These are phyloP conservation scores for Capsicum baccatum DNA, from an alignment of 257 asterid species.

Conservation along the genomic window DNA sequence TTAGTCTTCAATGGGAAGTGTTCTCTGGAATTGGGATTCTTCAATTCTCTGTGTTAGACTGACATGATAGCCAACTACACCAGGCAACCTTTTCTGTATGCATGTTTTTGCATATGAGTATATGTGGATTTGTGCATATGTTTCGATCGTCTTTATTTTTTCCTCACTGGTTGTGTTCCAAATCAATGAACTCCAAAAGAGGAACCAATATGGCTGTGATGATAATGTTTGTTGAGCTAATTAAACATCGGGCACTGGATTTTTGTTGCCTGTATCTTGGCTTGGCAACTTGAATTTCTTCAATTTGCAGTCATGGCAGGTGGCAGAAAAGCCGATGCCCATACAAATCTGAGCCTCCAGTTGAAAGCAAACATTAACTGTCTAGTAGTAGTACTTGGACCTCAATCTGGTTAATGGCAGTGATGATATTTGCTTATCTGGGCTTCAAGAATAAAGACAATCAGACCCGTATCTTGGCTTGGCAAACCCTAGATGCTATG, in stretches of 20 bases:
- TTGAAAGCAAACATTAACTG: neutral
- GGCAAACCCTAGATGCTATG: constrained; percentile 19
- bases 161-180: constrained; percentile 4
- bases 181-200: neutral
- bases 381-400: neutral
- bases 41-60: constrained; percentile 61
- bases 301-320: constrained; percentile 13
- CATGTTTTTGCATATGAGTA: neutral
- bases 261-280: constrained; percentile 17
- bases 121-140: neutral
- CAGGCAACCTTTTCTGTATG: neutral
- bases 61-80: constrained; percentile 92
- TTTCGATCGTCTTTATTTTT: neutral
- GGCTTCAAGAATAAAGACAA: constrained; percentile 8
- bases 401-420: neutral
- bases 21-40: neutral
- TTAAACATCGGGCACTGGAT: neutral
- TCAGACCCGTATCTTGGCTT: constrained; percentile 39
- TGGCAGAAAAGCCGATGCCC: constrained; percentile 5
- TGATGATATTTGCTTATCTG: neutral
- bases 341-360: constrained; percentile 28
- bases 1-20: constrained; percentile 5
- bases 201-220: constrained; percentile 16
- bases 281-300: neutral
- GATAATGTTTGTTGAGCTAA: neutral